A percentile compares a stretch with the other conserved stretches of the same genome.
Conservation (phyloP, 2,329 filamentous ascomycete species). For the Juglanconis juglandina region DNA sequence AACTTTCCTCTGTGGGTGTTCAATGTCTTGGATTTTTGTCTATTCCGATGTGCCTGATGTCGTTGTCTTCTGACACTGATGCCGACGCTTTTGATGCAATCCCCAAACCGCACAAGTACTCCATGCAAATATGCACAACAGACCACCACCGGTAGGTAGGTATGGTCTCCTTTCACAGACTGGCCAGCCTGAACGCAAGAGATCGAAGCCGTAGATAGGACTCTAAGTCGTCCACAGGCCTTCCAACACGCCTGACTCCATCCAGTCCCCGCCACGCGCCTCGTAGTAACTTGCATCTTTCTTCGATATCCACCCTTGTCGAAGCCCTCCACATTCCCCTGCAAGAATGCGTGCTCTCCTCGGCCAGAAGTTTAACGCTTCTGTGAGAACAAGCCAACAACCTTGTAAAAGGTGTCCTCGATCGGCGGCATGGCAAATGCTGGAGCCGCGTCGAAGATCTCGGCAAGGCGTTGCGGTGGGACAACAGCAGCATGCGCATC, state of each 20-base stretch:
- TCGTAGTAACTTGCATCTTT: background rate
- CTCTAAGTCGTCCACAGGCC: background rate
- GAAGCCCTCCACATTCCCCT: background rate
- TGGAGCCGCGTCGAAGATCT: slow-evolving; percentile 67
- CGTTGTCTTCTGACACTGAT: background rate
- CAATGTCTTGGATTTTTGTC: background rate
- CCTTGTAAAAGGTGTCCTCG: slow-evolving; percentile 72
- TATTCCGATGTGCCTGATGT: background rate
- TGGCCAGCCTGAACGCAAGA: background rate
- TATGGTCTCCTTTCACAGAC: background rate
- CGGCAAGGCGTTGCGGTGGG: slow-evolving; percentile 63
- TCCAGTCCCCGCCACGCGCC: background rate
- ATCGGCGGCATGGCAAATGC: slow-evolving; percentile 68
- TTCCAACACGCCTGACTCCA: background rate
- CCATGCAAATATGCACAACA: background rate
- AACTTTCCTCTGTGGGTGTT: background rate
- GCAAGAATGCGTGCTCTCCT: background rate
- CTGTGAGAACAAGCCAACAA: slow-evolving; percentile 59
- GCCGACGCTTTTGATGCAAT: background rate
- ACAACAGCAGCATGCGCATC: slow-evolving; percentile 58
- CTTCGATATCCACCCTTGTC: background rate
- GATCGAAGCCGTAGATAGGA: background rate
- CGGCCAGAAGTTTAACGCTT: background rate
- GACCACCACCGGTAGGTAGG: background rate
- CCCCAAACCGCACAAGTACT: background rate